Percentiles rank a stretch among this genome's conserved stretches.
phyloP scores from a whole-genome alignment of 1,139 yeast genomes.

The Yamadazyma kanchanaburiensis region DNA sequence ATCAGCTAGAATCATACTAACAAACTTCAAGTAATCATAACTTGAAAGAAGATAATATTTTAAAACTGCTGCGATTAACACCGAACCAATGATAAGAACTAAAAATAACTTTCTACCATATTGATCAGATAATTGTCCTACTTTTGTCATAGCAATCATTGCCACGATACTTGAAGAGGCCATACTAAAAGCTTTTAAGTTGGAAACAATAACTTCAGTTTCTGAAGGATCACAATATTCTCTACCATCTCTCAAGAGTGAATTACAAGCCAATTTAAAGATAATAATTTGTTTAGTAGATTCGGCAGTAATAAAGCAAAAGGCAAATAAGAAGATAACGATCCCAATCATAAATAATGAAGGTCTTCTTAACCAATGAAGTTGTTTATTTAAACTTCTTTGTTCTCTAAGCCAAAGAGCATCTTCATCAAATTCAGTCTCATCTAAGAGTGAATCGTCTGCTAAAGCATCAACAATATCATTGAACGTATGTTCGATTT shows the following conservation, averaged over 20 bases:
- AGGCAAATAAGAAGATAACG: conserved; percentile 21
- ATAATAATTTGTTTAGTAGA: conserved; percentile 23
- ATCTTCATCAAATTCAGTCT: conserved; percentile 33
- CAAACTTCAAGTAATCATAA: conserved; percentile 27
- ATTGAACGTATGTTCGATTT: conserved; percentile 23
- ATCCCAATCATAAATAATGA: conserved; percentile 28
- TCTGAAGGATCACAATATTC: conserved; percentile 28
- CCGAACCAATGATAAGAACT: conserved; percentile 26
- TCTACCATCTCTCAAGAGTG: conserved; percentile 13
- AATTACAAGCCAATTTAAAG: conserved; percentile 35
- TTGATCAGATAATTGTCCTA: conserved; percentile 60
- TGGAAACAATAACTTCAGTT: conserved; percentile 32
- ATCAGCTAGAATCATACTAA: conserved; percentile 29
- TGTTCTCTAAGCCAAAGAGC: conserved; percentile 39
- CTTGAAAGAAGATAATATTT: conserved; percentile 25
- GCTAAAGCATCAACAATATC: conserved; percentile 29
- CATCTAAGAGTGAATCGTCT: conserved; percentile 19
- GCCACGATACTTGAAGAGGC: conserved; percentile 22
- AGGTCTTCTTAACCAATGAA: conserved; percentile 36
- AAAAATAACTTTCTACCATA: conserved; percentile 56
- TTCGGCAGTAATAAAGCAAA: conserved; percentile 24
- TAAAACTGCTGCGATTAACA: conserved; percentile 21
- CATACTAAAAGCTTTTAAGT: conserved; percentile 22
- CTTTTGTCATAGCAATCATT: conserved; percentile 37
- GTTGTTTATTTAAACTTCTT: conserved; percentile 23